These are phyloP conservation scores for Logfia minima DNA, from an alignment of 129 eudicot species.

Conservation along the genomic window DNA sequence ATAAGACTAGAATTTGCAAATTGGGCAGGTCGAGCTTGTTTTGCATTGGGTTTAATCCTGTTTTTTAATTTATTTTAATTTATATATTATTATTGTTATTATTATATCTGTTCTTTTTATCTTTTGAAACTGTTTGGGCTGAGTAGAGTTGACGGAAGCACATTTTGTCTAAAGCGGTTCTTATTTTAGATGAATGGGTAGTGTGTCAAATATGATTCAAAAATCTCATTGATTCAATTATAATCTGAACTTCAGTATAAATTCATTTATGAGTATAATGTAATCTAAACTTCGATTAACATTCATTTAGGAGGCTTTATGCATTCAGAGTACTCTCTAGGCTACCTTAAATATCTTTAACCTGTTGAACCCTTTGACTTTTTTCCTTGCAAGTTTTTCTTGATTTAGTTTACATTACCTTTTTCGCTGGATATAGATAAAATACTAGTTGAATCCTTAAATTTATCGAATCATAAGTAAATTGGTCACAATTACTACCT, in stretches of 20 bases:
- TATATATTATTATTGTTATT: background rate
- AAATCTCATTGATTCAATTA: background rate
- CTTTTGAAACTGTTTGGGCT: too few species aligned
- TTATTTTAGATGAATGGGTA: background rate
- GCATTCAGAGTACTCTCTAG: background rate
- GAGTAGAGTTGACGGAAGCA: too few species aligned
- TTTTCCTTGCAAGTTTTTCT: background rate
- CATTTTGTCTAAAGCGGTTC: too few species aligned
- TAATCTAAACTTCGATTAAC: too few species aligned
- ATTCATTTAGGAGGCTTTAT: too few species aligned
- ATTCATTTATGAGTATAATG: too few species aligned
- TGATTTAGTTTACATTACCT: background rate
- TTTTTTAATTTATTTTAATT: background rate
- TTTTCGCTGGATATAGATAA: background rate
- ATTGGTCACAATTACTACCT: background rate
- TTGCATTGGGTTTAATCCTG: background rate
- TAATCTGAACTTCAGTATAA: background rate
- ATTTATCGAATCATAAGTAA: background rate
- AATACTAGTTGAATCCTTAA: background rate
- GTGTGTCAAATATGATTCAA: background rate
- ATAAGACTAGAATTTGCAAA: slow-evolving; percentile 3
- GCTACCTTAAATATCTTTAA: too few species aligned
- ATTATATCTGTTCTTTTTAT: too few species aligned
- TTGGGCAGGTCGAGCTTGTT: background rate
- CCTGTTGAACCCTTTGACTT: background rate